Conservation (phyloP, 441 rosid species). For the Arabidopsis lyrata region DNA sequence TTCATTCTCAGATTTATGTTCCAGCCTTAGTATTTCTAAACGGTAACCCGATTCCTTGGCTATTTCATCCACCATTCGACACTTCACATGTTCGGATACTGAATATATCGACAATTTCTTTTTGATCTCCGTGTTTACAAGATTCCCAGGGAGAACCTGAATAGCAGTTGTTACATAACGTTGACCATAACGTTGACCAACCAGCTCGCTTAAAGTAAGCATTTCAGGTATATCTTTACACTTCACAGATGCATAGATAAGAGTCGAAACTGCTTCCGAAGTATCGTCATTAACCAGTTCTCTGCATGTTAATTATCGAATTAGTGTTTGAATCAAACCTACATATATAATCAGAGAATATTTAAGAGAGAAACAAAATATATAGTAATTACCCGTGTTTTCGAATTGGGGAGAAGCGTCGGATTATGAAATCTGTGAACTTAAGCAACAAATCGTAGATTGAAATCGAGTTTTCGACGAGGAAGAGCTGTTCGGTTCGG, state of each 20-base stretch:
- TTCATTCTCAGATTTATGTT: too few relatives aligned
- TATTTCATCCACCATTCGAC: too few relatives aligned
- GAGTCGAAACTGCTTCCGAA: slow-evolving; percentile 90
- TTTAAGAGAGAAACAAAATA: not conserved
- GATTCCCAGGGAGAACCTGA: slow-evolving; percentile 68
- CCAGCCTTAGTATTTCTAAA: too few relatives aligned
- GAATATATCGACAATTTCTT: slow-evolving; percentile 55
- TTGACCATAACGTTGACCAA: slow-evolving; percentile 73
- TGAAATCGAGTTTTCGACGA: slow-evolving; percentile 56
- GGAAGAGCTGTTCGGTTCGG: slow-evolving; percentile 64
- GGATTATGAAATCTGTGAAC: slow-evolving; percentile 64
- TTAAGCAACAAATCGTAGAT: slow-evolving; percentile 63
- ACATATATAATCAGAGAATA: too few relatives aligned
- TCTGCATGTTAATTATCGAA: slow-evolving; percentile 44
- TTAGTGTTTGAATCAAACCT: not conserved
- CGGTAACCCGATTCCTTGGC: too few relatives aligned
- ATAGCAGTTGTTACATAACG: slow-evolving; percentile 55
- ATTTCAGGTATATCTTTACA: slow-evolving; percentile 90
- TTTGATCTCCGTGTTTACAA: slow-evolving; percentile 71
- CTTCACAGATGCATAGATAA: slow-evolving; percentile 83
- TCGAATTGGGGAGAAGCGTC: slow-evolving; percentile 62
- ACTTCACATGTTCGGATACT: slow-evolving; percentile 56
- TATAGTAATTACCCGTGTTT: slow-evolving; percentile 56
- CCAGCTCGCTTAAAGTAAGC: slow-evolving; percentile 62
- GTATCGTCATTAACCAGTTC: slow-evolving; percentile 67